phyloP scores from a whole-genome alignment of 139 green algal genomes.

The Limnomonas spitsbergensis region DNA sequence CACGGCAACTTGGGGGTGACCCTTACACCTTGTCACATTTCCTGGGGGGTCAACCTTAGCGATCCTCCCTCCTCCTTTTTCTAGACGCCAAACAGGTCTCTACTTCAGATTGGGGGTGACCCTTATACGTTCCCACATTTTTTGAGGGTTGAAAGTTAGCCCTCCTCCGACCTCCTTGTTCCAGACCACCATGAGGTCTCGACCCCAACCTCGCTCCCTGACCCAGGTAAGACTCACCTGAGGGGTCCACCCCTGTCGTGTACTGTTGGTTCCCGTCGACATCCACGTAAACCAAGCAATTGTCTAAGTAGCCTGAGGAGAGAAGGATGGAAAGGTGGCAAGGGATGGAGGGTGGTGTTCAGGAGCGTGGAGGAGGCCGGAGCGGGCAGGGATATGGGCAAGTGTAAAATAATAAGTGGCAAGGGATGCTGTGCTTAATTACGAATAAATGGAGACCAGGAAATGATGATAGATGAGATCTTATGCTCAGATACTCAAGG shows the following conservation, averaged over 20 bases:
- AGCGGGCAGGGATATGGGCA: not conserved
- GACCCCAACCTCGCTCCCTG: not conserved
- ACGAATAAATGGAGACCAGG: too few species aligned
- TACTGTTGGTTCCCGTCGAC: not conserved
- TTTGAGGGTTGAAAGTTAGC: not conserved
- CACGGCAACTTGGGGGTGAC: too few species aligned
- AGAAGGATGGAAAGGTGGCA: not conserved
- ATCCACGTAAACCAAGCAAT: constrained; percentile 3
- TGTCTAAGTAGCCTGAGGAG: not conserved
- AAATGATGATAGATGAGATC: too few species aligned
- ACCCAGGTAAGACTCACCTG: not conserved
- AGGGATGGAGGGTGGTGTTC: not conserved
- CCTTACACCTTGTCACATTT: too few species aligned
- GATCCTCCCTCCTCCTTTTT: too few species aligned
- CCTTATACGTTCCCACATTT: not conserved
- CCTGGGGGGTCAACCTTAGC: too few species aligned
- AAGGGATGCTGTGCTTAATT: not conserved
- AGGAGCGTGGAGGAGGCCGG: not conserved
- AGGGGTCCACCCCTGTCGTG: not conserved
- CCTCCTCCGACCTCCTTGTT: not conserved
- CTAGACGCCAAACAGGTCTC: too few species aligned
- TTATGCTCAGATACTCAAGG: not conserved
- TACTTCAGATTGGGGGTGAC: not conserved
- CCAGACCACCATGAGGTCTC: not conserved
- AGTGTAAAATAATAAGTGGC: not conserved